Conservation (phyloP, 1,284 basidiomycete species). For the Cutaneotrichosporon arboriforme region DNA sequence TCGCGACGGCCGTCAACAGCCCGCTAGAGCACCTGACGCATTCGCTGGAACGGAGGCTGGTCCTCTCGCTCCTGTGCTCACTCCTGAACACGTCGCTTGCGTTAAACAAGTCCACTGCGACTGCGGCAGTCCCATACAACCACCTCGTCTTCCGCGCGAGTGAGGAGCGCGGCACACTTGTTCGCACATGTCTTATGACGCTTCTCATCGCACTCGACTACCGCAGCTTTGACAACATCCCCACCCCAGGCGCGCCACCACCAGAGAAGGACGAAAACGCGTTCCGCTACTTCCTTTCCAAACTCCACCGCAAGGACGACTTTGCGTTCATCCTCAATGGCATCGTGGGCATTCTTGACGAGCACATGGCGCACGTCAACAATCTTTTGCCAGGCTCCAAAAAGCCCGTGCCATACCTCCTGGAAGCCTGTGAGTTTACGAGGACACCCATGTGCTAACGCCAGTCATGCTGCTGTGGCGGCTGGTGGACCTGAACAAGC, state of each 20-base stretch:
- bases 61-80: conserved; percentile 82
- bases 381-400: conserved; percentile 74
- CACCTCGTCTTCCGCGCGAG: conserved; percentile 80
- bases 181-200: conserved; percentile 66
- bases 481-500: conserved; percentile 86
- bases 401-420: conserved; percentile 70
- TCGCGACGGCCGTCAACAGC: conserved; percentile 65
- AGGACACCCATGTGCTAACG: not conserved
- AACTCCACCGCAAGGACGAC: conserved; percentile 84
- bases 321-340: conserved; percentile 76
- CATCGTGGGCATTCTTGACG: conserved; percentile 63
- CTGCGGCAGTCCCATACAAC: conserved; percentile 66
- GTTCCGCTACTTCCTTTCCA: conserved; percentile 82
- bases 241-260: conserved; percentile 8
- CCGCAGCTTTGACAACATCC: conserved; percentile 52
- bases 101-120: conserved; percentile 52
- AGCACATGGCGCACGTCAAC: conserved; percentile 66
- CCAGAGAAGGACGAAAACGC: conserved; percentile 63
- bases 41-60: conserved; percentile 67
- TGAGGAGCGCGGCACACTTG: conserved; percentile 64
- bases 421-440: conserved; percentile 63
- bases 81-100: conserved; percentile 80
- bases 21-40: conserved; percentile 74
- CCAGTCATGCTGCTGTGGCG: conserved; percentile 83
- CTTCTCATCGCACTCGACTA: conserved; percentile 75